Percentiles rank a stretch among this genome's conserved stretches.
phyloP scores from a whole-genome alignment of 73 alveolate species.

The Uronychia binucleata region DNA sequence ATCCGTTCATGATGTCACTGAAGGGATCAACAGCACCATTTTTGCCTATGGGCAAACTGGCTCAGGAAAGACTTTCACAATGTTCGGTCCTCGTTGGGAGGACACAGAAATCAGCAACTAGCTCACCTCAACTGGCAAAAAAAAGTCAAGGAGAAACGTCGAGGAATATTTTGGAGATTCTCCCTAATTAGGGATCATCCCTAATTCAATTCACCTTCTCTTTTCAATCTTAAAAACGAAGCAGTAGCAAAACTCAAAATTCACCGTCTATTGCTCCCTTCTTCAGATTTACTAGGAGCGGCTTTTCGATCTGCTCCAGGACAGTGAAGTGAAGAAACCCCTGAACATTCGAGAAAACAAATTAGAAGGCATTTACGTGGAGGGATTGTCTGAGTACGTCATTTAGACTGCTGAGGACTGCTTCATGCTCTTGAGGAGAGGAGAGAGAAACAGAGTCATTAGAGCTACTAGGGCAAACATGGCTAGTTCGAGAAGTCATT shows the following conservation, averaged over 20 bases:
- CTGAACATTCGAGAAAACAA: constrained; percentile 76
- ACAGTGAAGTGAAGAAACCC: constrained; percentile 59
- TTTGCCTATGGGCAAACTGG: constrained; percentile 71
- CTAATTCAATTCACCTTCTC: constrained; percentile 36
- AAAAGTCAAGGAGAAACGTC: neutral
- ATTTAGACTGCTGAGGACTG: constrained; percentile 68
- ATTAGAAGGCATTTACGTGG: constrained; percentile 60
- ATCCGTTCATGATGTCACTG: constrained; percentile 19
- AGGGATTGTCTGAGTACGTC: constrained; percentile 79
- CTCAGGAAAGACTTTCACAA: constrained; percentile 67
- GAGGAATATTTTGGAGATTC: constrained; percentile 18
- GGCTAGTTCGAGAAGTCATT: constrained; percentile 75
- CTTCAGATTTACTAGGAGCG: constrained; percentile 72
- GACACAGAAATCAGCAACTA: neutral
- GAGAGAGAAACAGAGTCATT: constrained; percentile 64
- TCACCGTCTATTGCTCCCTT: constrained; percentile 70
- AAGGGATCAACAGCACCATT: constrained; percentile 58
- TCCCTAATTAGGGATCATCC: constrained; percentile 46
- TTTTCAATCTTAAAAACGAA: neutral
- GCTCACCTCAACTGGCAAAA: neutral
- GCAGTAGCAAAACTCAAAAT: neutral
- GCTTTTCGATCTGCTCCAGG: constrained; percentile 57
- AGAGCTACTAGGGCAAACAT: constrained; percentile 76
- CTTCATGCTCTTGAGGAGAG: constrained; percentile 71
- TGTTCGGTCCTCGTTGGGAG: constrained; percentile 65